Conservation (phyloP, 805 yeast species). For the Yamadazyma insecticola region DNA sequence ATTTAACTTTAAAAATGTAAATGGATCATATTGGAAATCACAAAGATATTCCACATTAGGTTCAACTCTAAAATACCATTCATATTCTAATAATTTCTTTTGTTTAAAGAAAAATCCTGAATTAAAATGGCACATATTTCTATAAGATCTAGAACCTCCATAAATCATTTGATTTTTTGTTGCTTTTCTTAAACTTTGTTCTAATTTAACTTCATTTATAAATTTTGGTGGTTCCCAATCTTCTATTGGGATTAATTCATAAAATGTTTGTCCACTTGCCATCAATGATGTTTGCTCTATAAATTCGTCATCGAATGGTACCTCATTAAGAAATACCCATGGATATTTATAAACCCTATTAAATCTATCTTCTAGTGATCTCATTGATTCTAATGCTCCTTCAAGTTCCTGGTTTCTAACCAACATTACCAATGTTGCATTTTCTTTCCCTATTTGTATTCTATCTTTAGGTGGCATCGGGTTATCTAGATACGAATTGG, state of each 20-base stretch:
- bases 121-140: slow-evolving; percentile 73
- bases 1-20: slow-evolving; percentile 35
- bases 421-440: slow-evolving; percentile 85
- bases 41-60: slow-evolving; percentile 54
- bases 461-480: slow-evolving; percentile 25
- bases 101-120: slow-evolving; percentile 57
- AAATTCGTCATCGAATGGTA: slow-evolving; percentile 37
- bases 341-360: slow-evolving; percentile 37
- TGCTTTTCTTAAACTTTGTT: slow-evolving; percentile 19
- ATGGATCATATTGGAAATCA: slow-evolving; percentile 55
- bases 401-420: slow-evolving; percentile 76
- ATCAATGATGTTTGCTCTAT: slow-evolving; percentile 38
- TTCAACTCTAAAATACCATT: slow-evolving; percentile 59
- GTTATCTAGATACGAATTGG: slow-evolving; percentile 22
- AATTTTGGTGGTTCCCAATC: slow-evolving; percentile 40
- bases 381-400: slow-evolving; percentile 55
- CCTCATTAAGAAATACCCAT: slow-evolving; percentile 43
- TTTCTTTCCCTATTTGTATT: slow-evolving; percentile 50
- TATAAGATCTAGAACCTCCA: slow-evolving; percentile 48
- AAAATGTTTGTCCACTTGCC: slow-evolving; percentile 39
- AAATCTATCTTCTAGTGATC: slow-evolving; percentile 41
- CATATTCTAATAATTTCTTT: slow-evolving; percentile 40
- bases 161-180: slow-evolving; percentile 25
- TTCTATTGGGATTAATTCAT: slow-evolving; percentile 34
- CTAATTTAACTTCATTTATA: slow-evolving; percentile 27